Evolutionary conservation across 2,329 filamentous ascomycete genomes (phyloP).

Genomic region (Tolypocladium guangdongense): DNA sequence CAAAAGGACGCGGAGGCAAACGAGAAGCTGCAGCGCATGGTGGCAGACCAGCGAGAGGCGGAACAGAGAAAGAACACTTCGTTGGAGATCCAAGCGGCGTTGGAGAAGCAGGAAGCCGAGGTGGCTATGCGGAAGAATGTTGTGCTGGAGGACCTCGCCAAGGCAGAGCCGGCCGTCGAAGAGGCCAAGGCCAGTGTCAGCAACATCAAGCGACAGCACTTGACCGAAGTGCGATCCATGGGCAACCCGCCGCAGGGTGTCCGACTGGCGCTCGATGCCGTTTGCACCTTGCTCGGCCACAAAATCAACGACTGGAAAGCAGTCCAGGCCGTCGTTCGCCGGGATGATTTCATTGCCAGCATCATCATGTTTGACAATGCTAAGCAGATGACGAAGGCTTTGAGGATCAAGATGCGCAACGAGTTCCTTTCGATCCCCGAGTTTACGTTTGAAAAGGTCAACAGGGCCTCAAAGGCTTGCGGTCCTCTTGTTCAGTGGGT

Average conservation of each 20-base stretch:
- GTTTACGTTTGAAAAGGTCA: conserved; percentile 93
- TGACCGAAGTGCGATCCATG: conserved; percentile 97
- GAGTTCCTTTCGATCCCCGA: conserved; percentile 89
- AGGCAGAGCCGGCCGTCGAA: conserved; percentile 83
- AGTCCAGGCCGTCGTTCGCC: conserved; percentile 77
- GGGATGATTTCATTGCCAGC: conserved; percentile 93
- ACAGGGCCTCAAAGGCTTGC: conserved; percentile 92
- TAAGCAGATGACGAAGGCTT: conserved; percentile 75
- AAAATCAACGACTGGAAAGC: conserved; percentile 85
- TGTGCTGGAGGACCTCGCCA: conserved; percentile 77
- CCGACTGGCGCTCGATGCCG: conserved; percentile 85
- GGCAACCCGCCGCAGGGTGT: conserved; percentile 84
- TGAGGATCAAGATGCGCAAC: conserved; percentile 80
- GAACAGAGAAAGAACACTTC: conserved; percentile 84
- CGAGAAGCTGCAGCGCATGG: conserved; percentile 94
- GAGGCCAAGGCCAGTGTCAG: conserved; percentile 94
- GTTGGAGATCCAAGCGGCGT: conserved; percentile 73
- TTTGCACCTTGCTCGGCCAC: conserved; percentile 88
- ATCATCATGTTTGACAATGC: conserved; percentile 98
- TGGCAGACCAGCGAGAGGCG: conserved; percentile 88
- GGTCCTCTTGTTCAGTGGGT: conserved; percentile 97
- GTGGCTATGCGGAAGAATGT: conserved; percentile 75
- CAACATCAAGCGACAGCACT: conserved; percentile 95
- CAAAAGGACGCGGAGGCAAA: conserved; percentile 92
- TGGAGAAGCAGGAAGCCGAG: conserved; percentile 83